Evolutionary conservation across 768 basidiomycete genomes (phyloP), one percentile per base, ranked within the genome.

Genomic region (Multifurca ochricompacta): DNA sequence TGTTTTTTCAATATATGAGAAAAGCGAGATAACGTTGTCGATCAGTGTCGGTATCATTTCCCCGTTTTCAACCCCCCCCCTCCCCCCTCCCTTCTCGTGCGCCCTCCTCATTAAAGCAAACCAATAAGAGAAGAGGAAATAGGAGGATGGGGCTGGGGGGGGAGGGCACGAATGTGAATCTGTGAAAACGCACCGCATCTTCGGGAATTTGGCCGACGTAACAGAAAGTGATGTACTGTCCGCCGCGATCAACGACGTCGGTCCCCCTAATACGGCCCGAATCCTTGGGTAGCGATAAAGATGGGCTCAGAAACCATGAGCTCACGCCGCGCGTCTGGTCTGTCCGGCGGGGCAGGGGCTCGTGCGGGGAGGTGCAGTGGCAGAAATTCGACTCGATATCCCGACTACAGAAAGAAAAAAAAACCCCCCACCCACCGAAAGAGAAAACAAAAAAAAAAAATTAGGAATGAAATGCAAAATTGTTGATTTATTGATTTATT

Each of bases 201-300:
- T 67, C 73, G 0, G 71, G 56, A 34, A 83, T 81, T 62, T 74
- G 68, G 5, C 77, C 79, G n/a, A 74, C 71, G 58, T 74, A 82
- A 77, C 77, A 84, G 42, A 72, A 74, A 8, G 71, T 73, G 25
- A 81, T 57, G 62, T 84, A 84, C 59, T 81, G 75, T 1, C 76
- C 75, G 11, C 74, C 41, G 7, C 3, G 16, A 13, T 43, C 73
- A n/a, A 56, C 32, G 6, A 57, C 48, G 1, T 25, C 18, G 3
- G n/a, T 28, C 2, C 60, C 45, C 18, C 40, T 50, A 36, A 25
- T 50, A 41, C 11, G 67, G 66, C 2, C 54, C 46, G 66, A 70
- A 77, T 0, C 64, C 59, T 1, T 42, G 43, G 3, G 70, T 64
- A 1, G 69, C 69, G 27, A 79, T 61, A 54, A 67, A 78, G 35